phyloP scores from a whole-genome alignment of 2,329 filamentous ascomycete genomes.

The Chaetomiaceae sp. region DNA sequence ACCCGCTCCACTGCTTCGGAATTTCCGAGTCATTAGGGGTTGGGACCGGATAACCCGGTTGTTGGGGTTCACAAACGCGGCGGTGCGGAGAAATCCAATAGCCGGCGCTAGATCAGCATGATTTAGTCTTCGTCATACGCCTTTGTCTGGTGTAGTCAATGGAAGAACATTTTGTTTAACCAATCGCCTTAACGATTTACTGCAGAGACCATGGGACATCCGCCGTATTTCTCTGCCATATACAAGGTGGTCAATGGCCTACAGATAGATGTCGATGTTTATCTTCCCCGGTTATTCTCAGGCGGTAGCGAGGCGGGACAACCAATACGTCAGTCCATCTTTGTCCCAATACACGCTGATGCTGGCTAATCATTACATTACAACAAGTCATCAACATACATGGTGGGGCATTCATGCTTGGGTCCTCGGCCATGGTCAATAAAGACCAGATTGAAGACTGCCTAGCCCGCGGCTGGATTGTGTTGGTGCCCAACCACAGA shows the following conservation, averaged over 20 bases:
- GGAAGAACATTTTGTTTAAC: too few relatives aligned
- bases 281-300: constrained; percentile 18
- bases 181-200: too few relatives aligned
- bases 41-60: too few relatives aligned
- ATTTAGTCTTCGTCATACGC: too few relatives aligned
- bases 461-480: constrained; percentile 33
- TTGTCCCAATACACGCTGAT: background rate
- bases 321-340: background rate
- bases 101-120: too few relatives aligned
- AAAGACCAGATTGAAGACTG: constrained; percentile 34
- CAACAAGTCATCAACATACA: constrained; percentile 36
- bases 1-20: too few relatives aligned
- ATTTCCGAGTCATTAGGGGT: too few relatives aligned
- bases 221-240: constrained; percentile 7
- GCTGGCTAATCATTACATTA: background rate
- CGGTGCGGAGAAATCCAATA: too few relatives aligned
- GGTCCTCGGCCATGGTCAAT: constrained; percentile 34
- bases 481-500: constrained; percentile 30
- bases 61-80: too few relatives aligned
- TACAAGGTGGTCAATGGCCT: constrained; percentile 27
- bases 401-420: constrained; percentile 40
- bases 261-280: constrained; percentile 28
- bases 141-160: too few relatives aligned
- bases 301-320: too few relatives aligned
- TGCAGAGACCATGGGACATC: background rate